Conservation (phyloP, 2,329 filamentous ascomycete species). For the Aspergillus bombycis region DNA sequence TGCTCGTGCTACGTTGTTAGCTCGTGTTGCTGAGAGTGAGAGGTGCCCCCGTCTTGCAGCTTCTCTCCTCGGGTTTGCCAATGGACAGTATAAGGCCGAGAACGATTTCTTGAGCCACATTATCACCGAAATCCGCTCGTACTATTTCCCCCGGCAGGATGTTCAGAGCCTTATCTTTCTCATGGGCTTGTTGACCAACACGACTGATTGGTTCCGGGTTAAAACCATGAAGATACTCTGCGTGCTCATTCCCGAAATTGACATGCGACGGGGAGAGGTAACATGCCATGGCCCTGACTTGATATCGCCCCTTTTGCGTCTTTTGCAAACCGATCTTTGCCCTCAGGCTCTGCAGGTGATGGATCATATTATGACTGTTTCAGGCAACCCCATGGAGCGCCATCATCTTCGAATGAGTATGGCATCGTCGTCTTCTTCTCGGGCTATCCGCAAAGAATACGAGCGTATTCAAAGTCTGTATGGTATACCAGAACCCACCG, state of each 20-base stretch:
- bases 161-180: slow-evolving; percentile 86
- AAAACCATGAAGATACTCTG: slow-evolving; percentile 91
- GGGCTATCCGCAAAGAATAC: slow-evolving; percentile 88
- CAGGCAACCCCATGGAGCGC: slow-evolving; percentile 87
- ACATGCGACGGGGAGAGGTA: slow-evolving; percentile 90
- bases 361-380: slow-evolving; percentile 94
- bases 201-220: slow-evolving; percentile 83
- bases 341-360: slow-evolving; percentile 89
- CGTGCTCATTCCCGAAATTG: slow-evolving; percentile 81
- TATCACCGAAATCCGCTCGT: slow-evolving; percentile 72
- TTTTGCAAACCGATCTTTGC: slow-evolving; percentile 91
- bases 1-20: slow-evolving; percentile 69
- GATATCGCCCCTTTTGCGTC: slow-evolving; percentile 85
- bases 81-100: slow-evolving; percentile 66
- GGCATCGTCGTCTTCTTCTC: slow-evolving; percentile 78
- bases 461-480: slow-evolving; percentile 93
- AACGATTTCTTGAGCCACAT: slow-evolving; percentile 77
- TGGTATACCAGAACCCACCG: slow-evolving; percentile 91
- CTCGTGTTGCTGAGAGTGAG: slow-evolving; percentile 72
- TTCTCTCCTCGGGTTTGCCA: slow-evolving; percentile 71
- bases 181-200: slow-evolving; percentile 89
- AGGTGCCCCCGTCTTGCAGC: slow-evolving; percentile 68
- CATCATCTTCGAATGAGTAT: slow-evolving; percentile 98
- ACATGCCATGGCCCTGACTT: slow-evolving; percentile 90
- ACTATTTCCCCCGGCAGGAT: slow-evolving; percentile 81